These are phyloP conservation scores for Pulveroboletus ravenelii DNA, from an alignment of 768 basidiomycete species.

Conservation along the genomic window DNA sequence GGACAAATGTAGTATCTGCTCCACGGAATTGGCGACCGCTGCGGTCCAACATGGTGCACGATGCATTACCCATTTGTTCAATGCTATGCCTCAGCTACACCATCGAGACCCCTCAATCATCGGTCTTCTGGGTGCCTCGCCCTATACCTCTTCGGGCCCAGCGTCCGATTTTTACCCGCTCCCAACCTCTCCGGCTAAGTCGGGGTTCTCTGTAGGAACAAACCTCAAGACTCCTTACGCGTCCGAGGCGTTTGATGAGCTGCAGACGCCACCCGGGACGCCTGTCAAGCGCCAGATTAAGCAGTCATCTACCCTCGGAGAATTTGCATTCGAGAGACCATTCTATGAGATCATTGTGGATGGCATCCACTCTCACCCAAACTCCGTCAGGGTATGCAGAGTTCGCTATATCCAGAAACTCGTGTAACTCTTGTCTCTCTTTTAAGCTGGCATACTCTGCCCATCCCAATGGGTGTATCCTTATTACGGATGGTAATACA, in stretches of 20 bases:
- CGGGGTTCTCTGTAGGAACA: conserved; percentile 5
- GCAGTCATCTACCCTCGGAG: conserved; percentile 38
- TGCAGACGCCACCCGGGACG: conserved; percentile 51
- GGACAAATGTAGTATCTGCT: conserved; percentile 52
- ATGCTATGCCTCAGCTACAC: conserved; percentile 87
- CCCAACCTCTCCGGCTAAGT: conserved; percentile 12
- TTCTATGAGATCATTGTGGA: conserved; percentile 90
- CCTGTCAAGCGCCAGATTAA: conserved; percentile 30
- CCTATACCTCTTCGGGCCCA: conserved; percentile 45
- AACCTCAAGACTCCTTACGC: conserved; percentile 24
- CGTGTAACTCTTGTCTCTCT: not conserved
- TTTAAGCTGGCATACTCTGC: conserved; percentile 75
- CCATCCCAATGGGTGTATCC: conserved; percentile 78
- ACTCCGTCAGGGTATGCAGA: conserved; percentile 71
- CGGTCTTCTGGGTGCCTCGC: conserved; percentile 77
- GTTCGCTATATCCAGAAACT: not conserved
- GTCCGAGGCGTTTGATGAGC: conserved; percentile 62
- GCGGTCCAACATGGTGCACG: conserved; percentile 71
- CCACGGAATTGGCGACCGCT: conserved; percentile 64
- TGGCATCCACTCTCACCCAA: conserved; percentile 87
- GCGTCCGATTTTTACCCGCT: conserved; percentile 30
- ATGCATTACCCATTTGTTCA: conserved; percentile 91
- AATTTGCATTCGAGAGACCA: conserved; percentile 55
- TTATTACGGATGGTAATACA: conserved; percentile 80
- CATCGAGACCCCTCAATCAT: conserved; percentile 92